Evolutionary conservation across 1,284 basidiomycete species (phyloP), one percentile per base, ranked within the genome.

Genomic region (Paramarasmius palmivorus): DNA sequence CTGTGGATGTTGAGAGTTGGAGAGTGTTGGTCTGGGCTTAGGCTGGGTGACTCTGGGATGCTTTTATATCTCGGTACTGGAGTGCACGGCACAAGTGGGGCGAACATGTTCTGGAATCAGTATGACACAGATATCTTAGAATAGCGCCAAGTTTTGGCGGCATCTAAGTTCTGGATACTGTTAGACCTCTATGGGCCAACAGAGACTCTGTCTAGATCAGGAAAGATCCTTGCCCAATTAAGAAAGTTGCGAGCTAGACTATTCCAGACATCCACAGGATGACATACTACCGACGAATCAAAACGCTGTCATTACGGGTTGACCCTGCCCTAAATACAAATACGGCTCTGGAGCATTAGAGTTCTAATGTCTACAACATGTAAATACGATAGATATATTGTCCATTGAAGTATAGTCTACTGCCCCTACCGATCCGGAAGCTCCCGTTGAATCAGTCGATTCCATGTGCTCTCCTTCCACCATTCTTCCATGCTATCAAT

Each of bases 381-480:
- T 17, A 22, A 22, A 40, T 17, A 40, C 9, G 17, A 22, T 19
- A 3, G 19, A 40, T 10, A 17, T 37, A 40, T 17, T 19, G 22
- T 3, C 17, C n/a, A 9, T n/a, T 22, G 10, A 25, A 10, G 15
- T 44, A 14, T 10, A 15, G 20, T n/a, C 15, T 9, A 9, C 17
- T 23, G 19, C 15, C 25, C 15, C 62, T 76, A 92, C 64, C 90
- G 61, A 73, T 97, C 94, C 10, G 94, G 94, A 63, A 96, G 73
- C 71, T 97, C 94, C 65, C 94, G 77, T 59, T 86, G 82, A 59
- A 94, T 86, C 54, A 97, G 71, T 56, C 94, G 77, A 57, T 81
- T 85, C 87, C 92, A 97, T 48, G 92, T 92, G 60, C 84, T 90
- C 65, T 95, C 93, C 65, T 86, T 92, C 94, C 95, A 97, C 91